A percentile compares a stretch with the other conserved stretches of the same genome.
Conservation (phyloP, 805 yeast species). For the Candida odintsovae region DNA sequence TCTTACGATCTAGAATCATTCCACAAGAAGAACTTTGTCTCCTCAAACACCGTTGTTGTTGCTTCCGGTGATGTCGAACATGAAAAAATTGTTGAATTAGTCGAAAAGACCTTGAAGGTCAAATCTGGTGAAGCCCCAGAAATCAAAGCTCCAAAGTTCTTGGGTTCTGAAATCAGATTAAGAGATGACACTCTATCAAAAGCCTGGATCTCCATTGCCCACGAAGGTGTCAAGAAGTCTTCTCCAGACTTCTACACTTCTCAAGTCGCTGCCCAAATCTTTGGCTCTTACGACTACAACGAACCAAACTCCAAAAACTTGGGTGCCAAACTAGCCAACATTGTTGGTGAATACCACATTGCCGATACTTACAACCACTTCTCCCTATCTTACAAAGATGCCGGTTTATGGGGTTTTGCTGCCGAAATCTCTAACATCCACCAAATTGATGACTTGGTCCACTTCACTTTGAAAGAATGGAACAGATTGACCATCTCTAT, state of each 20-base stretch:
- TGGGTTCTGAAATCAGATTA: slow-evolving; percentile 83
- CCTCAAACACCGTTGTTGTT: slow-evolving; percentile 63
- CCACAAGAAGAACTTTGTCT: slow-evolving; percentile 49
- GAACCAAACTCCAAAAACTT: slow-evolving; percentile 52
- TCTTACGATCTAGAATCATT: slow-evolving; percentile 52
- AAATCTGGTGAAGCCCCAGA: slow-evolving; percentile 48
- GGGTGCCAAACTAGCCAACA: slow-evolving; percentile 65
- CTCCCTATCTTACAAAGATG: slow-evolving; percentile 65
- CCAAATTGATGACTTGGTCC: slow-evolving; percentile 69
- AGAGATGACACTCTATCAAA: slow-evolving; percentile 84
- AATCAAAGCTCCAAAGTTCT: slow-evolving; percentile 52
- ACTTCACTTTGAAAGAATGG: slow-evolving; percentile 83
- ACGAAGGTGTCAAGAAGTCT: slow-evolving; percentile 56
- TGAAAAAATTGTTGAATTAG: slow-evolving; percentile 61
- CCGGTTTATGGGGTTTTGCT: slow-evolving; percentile 82
- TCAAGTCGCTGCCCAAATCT: slow-evolving; percentile 63
- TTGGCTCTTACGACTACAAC: slow-evolving; percentile 48
- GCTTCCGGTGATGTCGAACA: slow-evolving; percentile 68
- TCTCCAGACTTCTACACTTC: slow-evolving; percentile 68
- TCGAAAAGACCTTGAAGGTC: slow-evolving; percentile 45
- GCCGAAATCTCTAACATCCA: slow-evolving; percentile 55
- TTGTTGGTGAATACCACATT: slow-evolving; percentile 66
- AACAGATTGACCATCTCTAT: slow-evolving; percentile 74
- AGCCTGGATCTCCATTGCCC: slow-evolving; percentile 75
- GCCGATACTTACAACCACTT: slow-evolving; percentile 70